phyloP scores from a whole-genome alignment of 116 monocot species.

The Phalaenopsis hybrid region DNA sequence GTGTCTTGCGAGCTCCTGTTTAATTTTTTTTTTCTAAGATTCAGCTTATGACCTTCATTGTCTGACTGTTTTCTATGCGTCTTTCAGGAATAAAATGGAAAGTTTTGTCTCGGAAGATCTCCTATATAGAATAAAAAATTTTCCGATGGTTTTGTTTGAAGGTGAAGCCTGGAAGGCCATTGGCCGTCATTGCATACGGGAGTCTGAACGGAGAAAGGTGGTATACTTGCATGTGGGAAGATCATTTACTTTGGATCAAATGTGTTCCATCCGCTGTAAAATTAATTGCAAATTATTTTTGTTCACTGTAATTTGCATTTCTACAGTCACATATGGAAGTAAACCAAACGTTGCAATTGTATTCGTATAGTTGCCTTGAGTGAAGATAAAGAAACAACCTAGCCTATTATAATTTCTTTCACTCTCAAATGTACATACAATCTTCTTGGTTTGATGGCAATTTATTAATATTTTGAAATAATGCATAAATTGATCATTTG shows the following conservation, averaged over 20 bases:
- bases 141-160: conserved; percentile 41
- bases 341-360: neutral
- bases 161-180: conserved; percentile 28
- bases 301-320: neutral
- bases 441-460: neutral
- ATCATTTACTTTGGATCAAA: neutral
- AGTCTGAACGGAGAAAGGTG: conserved; percentile 37
- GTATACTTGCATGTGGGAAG: neutral
- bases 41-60: neutral
- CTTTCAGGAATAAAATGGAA: conserved; percentile 39
- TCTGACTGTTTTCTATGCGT: neutral
- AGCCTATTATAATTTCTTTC: neutral
- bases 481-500: neutral
- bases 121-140: conserved; percentile 13
- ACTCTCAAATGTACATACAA: neutral
- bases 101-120: conserved; percentile 21
- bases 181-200: conserved; percentile 16
- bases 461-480: neutral
- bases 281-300: neutral
- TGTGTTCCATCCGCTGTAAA: neutral
- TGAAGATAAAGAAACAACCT: neutral
- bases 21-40: neutral
- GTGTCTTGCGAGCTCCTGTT: neutral
- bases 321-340: neutral
- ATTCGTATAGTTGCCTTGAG: neutral